Percentiles rank a stretch among this genome's conserved stretches.
Conservation (phyloP, 2,329 filamentous ascomycete species). For the Stachybotrys chartarum region DNA sequence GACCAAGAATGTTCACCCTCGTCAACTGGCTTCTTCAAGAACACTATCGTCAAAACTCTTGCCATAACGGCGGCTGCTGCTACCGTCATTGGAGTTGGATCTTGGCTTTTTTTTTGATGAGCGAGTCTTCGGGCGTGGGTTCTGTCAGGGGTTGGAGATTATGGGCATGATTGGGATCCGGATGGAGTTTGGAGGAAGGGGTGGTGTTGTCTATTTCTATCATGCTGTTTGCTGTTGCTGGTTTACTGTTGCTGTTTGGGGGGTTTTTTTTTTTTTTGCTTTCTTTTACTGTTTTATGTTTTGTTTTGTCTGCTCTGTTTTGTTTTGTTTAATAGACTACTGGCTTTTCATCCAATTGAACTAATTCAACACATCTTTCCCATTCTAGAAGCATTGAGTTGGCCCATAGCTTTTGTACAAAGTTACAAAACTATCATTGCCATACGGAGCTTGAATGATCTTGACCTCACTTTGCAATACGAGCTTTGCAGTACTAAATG, state of each 20-base stretch:
- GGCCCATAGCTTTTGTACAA: no score
- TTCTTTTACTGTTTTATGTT: neutral
- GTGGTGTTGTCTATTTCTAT: neutral
- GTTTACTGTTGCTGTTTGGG: neutral
- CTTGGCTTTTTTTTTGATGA: neutral
- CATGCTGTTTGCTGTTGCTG: neutral
- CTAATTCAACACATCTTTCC: no score
- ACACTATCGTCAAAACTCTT: neutral
- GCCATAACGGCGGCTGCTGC: neutral
- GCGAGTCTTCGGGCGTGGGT: neutral
- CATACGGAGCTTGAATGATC: no score
- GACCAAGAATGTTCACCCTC: neutral
- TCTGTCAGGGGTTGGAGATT: neutral
- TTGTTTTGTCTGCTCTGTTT: neutral
- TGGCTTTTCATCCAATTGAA: no score
- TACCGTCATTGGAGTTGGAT: neutral
- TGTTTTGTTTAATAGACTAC: neutral
- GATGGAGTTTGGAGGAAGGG: neutral
- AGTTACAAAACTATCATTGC: no score
- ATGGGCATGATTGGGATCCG: neutral
- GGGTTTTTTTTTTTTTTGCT: neutral
- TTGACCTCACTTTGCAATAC: no score
- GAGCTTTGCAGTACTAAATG: no score
- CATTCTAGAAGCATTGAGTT: no score
- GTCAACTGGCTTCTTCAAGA: neutral